phyloP scores from a whole-genome alignment of 1,284 basidiomycete genomes.

The Rhizoctonia solani region DNA sequence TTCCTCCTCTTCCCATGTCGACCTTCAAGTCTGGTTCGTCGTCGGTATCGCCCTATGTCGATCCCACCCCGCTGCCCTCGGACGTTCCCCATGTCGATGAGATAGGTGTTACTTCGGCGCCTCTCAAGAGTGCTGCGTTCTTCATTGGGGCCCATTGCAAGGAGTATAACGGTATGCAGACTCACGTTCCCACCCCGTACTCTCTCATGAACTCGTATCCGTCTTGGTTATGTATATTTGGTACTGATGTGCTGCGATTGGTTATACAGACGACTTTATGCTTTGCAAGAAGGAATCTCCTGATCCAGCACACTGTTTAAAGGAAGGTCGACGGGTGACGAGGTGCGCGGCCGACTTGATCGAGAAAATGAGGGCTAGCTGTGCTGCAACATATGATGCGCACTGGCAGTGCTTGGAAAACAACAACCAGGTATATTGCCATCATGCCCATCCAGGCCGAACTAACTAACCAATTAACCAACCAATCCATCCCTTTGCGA shows the following conservation, averaged over 20 bases:
- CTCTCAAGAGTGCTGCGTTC: constrained; percentile 95
- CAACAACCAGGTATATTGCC: constrained; percentile 83
- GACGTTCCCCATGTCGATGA: constrained; percentile 85
- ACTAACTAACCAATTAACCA: neutral
- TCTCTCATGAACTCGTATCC: neutral
- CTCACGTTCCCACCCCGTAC: neutral
- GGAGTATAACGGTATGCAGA: constrained; percentile 85
- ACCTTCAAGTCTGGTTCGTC: constrained; percentile 24
- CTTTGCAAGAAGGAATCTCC: constrained; percentile 93
- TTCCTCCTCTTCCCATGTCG: constrained; percentile 21
- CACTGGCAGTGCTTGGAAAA: constrained; percentile 96
- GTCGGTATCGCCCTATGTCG: constrained; percentile 55
- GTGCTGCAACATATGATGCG: constrained; percentile 83
- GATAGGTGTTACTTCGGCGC: constrained; percentile 89
- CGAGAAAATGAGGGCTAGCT: constrained; percentile 90
- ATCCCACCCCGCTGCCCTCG: constrained; percentile 74
- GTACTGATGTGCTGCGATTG: no score
- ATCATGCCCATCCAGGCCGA: constrained; percentile 6
- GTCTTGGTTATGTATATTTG: neutral
- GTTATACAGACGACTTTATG: constrained; percentile 94
- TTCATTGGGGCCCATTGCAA: constrained; percentile 97
- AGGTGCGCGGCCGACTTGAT: constrained; percentile 96
- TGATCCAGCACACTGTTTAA: constrained; percentile 91
- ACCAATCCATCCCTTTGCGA: neutral
- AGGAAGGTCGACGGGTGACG: constrained; percentile 95